Evolutionary conservation across 805 yeast species (phyloP), one percentile per base, ranked within the genome.

Genomic region (Metschnikowia bowlesiae): DNA sequence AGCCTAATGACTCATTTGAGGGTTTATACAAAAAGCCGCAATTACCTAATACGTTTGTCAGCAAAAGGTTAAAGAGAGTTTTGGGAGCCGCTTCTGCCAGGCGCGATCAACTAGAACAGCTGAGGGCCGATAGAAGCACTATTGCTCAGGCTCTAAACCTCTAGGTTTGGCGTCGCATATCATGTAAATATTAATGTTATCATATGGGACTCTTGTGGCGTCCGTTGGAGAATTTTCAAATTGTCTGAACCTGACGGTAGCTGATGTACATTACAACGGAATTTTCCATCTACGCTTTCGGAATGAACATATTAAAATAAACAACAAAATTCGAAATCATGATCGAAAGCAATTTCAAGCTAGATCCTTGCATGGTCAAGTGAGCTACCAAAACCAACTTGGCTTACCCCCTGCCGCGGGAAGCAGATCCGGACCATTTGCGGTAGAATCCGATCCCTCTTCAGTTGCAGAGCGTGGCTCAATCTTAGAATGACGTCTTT

Each of bases 1-100:
- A 83, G 62, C 90, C 92, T 11, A 77, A 83, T 38, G 79, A 75
- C 32, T 86, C 90, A 1, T 89, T 85, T 62, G 89, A 78, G 40
- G 97, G 97, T 22, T 70, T 86, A 51, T 73, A 76, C 52, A 72
- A 74, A 54, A 78, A 56, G 65, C 82, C 67, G 49, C 55, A 56
- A 31, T 63, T 71, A 57, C 75, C 73, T 50, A 75, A 67, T 63
- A 66, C 62, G 41, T 78, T 65, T 59, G 69, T 70, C n/a, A 58
- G 70, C 22, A 49, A 58, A 18, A 56, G 55, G 10, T 48, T 57
- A 49, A 65, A 68, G 61, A 57, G 61, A 53, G 47, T 50, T 18
- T 66, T 69, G 49, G 62, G 62, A 32, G 53, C 51, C 10, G 54
- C 49, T 11, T 52, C 62, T 52, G 50, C 54, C 31, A 44, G 45